Evolutionary conservation across 768 basidiomycete genomes (phyloP).

Genomic region (Rhodosporidiobolus odoratus): DNA sequence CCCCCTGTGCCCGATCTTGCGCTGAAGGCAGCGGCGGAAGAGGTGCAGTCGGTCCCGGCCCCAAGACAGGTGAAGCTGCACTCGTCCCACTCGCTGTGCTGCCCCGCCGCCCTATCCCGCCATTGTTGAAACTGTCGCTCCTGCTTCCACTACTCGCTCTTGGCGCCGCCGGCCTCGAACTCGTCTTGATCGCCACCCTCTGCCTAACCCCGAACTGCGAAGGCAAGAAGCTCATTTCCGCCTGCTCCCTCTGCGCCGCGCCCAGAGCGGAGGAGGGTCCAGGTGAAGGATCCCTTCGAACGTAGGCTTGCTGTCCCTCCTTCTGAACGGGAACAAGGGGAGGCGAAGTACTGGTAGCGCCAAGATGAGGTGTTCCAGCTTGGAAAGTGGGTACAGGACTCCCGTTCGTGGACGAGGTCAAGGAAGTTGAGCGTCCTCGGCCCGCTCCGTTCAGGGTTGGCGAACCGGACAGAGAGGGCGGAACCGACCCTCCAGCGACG

Average conservation of each 20-base stretch:
- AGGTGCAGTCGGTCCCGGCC: background rate
- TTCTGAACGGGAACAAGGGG: background rate
- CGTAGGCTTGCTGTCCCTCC: conserved; percentile 19
- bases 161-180: conserved; percentile 1
- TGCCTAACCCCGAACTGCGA: conserved; percentile 26
- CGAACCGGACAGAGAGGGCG: background rate
- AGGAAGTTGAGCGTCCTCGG: background rate
- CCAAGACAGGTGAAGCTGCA: background rate
- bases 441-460: background rate
- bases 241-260: background rate
- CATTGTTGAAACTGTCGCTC: too few relatives aligned
- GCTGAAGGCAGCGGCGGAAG: background rate
- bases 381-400: background rate
- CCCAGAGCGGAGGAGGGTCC: background rate
- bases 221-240: conserved; percentile 4
- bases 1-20: background rate
- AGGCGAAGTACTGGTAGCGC: background rate
- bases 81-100: background rate
- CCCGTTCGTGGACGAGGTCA: background rate
- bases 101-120: too few relatives aligned
- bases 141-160: background rate
- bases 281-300: conserved; percentile 4
- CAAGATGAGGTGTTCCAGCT: background rate
- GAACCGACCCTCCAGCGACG: background rate
- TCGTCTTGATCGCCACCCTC: conserved; percentile 19